Base-by-base conservation (phyloP, 768 basidiomycete genomes). In the Leccinum olivaceopallidum region DNA sequence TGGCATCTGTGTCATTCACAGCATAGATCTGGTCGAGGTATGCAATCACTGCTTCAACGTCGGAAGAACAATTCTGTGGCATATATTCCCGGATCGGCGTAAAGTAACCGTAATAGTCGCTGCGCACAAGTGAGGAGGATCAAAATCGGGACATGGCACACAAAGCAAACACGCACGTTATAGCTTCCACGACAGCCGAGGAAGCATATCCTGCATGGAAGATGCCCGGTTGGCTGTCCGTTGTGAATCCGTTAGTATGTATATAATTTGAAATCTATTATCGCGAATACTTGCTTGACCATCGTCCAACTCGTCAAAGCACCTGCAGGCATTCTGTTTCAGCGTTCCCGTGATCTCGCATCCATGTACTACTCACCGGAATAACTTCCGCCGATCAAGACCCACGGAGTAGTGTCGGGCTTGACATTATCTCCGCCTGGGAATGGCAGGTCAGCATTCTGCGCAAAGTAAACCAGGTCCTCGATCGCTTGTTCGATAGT, bases 401-500 rank as follows among this genome's bases (percentile, higher is more conserved):
- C 48, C 48, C n/a, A 49, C 2, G 39, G 39, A n/a, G 77, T 77
- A 34, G 74, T 71, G 50, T 79, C 79, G 2, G 88, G 86, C 20
- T 80, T 81, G 13, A 90, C 76, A 34, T 82, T 72, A 64, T 85
- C 79, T 3, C 89, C 88, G 58, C 81, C 80, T 0, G 87, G 86
- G 83, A 87, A 86, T 3, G 89, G 85, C 24, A 90, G 80, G 37
- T 81, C 73, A 18, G 82, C 88, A 60, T 82, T 88, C 64, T 85
- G 78, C 14, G 86, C 81, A 65, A 91, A 91, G 71, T 86, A 88
- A 16, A 79, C 87, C 37, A 90, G 73, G 66, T 91, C 89, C 55
- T 89, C 85, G 62, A 89, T 84, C 7, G 88, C 86, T 73, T 91
- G 89, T 68, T 89, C 85, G 53, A 91, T 80, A 1, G 87, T 90